phyloP scores from a whole-genome alignment of 2,329 filamentous ascomycete species.

The Aspergillus chevalieri region DNA sequence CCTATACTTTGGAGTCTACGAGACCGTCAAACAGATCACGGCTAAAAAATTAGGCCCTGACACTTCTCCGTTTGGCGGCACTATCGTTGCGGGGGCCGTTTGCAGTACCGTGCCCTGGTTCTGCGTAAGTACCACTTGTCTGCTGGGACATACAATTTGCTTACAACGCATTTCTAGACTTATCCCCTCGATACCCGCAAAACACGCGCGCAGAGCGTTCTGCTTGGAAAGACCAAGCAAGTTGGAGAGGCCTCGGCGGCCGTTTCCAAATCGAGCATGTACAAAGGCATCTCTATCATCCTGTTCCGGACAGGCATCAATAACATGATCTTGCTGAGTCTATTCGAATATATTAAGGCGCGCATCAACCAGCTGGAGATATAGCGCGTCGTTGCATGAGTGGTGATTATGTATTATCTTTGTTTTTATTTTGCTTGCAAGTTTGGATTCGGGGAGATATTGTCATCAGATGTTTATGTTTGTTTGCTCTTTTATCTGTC shows the following conservation, averaged over 20 bases:
- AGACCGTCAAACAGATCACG: constrained; percentile 42
- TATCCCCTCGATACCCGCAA: constrained; percentile 45
- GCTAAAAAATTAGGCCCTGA: constrained; percentile 39
- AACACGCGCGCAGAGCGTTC: constrained; percentile 43
- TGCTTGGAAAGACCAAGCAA: constrained; percentile 38
- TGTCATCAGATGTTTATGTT: not conserved
- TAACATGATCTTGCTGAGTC: constrained; percentile 45
- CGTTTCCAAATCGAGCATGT: constrained; percentile 40
- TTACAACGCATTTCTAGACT: constrained; percentile 27
- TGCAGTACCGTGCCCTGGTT: constrained; percentile 45
- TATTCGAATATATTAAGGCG: constrained; percentile 42
- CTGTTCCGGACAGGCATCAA: constrained; percentile 42
- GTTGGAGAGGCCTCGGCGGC: constrained; percentile 35
- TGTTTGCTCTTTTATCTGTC: constrained; percentile 3
- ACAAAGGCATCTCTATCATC: constrained; percentile 44
- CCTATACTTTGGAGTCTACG: constrained; percentile 44
- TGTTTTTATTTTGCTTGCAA: not conserved
- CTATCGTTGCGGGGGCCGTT: constrained; percentile 41
- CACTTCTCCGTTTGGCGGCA: constrained; percentile 38
- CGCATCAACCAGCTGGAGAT: constrained; percentile 36
- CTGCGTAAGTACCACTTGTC: constrained; percentile 28
- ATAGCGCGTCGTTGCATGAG: constrained; percentile 3
- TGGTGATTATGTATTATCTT: not conserved
- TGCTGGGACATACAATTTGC: not conserved
- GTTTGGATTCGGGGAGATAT: not conserved